A percentile compares a stretch with the other conserved stretches of the same genome.
Evolutionary conservation across 225 moss, liverwort and hornwort genomes (phyloP).

Genomic region (Polytrichum commune): DNA sequence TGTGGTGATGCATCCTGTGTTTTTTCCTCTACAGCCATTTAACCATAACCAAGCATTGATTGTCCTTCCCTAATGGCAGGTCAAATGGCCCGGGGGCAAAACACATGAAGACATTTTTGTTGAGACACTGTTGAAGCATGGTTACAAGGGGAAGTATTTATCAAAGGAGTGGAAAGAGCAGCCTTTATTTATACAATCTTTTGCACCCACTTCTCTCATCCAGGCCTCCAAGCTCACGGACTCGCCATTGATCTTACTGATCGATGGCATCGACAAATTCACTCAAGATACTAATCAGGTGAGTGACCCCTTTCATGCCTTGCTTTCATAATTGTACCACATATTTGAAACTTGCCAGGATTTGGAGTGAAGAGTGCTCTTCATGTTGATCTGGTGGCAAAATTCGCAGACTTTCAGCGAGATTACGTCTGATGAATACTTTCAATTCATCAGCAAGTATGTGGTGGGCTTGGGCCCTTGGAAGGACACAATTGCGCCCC

Average conservation of each 20-base stretch:
- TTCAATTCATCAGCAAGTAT: constrained; percentile 75
- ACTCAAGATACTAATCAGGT: constrained; percentile 95
- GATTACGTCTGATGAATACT: constrained; percentile 73
- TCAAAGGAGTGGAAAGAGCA: constrained; percentile 63
- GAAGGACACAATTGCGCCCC: constrained; percentile 75
- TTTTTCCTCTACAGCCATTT: too few relatives aligned
- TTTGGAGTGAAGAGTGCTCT: too few relatives aligned
- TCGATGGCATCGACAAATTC: constrained; percentile 38
- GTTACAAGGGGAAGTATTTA: constrained; percentile 58
- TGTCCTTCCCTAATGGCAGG: constrained; percentile 34
- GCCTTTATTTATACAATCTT: constrained; percentile 82
- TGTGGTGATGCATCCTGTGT: too few relatives aligned
- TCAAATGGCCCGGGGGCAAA: constrained; percentile 73
- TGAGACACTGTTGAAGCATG: constrained; percentile 63
- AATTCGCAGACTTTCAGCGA: constrained; percentile 61
- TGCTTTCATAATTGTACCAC: not conserved
- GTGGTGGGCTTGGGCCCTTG: constrained; percentile 81
- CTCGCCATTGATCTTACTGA: constrained; percentile 62
- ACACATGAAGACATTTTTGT: constrained; percentile 69
- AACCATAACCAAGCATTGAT: not conserved
- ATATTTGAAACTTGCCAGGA: not conserved
- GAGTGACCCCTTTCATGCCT: not conserved
- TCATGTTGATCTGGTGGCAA: too few relatives aligned
- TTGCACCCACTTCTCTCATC: constrained; percentile 71
- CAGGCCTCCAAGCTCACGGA: constrained; percentile 52